These are phyloP conservation scores for Draba incana DNA, from an alignment of 345 rosid species.

Conservation along the genomic window DNA sequence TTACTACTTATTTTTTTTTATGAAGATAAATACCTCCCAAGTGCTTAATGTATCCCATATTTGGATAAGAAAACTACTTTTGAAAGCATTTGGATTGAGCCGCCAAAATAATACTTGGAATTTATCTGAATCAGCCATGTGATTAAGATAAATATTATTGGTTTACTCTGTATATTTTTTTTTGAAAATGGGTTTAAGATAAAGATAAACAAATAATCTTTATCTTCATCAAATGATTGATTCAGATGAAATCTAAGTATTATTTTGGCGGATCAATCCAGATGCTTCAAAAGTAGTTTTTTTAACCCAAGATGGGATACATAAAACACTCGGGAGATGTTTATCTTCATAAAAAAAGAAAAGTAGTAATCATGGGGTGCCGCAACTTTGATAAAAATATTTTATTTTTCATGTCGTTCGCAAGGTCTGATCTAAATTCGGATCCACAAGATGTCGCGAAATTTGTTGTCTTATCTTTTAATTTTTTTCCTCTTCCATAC, in stretches of 20 bases:
- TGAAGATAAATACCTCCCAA: too few species aligned
- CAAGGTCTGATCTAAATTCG: neutral
- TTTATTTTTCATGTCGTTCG: neutral
- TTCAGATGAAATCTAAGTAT: neutral
- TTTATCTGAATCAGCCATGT: too few species aligned
- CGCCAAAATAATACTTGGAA: too few species aligned
- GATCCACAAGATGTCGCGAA: neutral
- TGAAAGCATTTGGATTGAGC: too few species aligned
- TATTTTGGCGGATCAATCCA: conserved; percentile 6
- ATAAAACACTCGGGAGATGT: neutral
- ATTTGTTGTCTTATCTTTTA: neutral
- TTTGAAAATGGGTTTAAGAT: too few species aligned
- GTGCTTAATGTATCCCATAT: too few species aligned
- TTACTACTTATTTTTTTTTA: too few species aligned
- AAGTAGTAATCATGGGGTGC: neutral
- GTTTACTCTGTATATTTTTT: too few species aligned
- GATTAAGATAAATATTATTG: too few species aligned
- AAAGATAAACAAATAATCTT: too few species aligned
- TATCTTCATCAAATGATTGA: neutral
- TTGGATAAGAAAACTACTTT: too few species aligned
- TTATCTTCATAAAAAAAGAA: neutral
- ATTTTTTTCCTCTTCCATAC: conserved; percentile 1
- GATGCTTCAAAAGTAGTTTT: neutral
- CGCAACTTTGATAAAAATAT: neutral
- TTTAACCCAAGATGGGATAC: neutral